Evolutionary conservation across 2,329 filamentous ascomycete species (phyloP).

Genomic region (Botrytis medusae): DNA sequence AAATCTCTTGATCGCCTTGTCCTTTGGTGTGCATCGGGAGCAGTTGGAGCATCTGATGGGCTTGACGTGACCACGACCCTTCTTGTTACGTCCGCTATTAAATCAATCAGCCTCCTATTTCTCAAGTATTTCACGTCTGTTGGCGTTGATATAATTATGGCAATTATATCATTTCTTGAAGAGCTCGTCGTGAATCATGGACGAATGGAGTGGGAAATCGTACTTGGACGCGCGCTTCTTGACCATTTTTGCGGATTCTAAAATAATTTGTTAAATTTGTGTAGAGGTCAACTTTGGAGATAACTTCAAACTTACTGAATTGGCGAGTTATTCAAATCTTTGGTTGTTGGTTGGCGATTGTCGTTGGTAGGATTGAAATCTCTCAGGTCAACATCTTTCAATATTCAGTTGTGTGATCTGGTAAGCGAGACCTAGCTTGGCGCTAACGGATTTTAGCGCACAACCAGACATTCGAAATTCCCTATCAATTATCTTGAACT

Average conservation of each 20-base stretch:
- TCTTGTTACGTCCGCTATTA: constrained; percentile 95
- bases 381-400: background rate
- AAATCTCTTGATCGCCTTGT: constrained; percentile 99
- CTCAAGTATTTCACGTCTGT: background rate
- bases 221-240: constrained; percentile 72
- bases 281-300: background rate
- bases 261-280: constrained; percentile 12
- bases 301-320: constrained; percentile 27
- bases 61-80: constrained; percentile 99
- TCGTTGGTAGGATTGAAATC: constrained; percentile 19
- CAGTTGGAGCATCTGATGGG: constrained; percentile 93
- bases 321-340: constrained; percentile 28
- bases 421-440: constrained; percentile 22
- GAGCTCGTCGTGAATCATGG: background rate
- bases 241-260: constrained; percentile 64
- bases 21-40: constrained; percentile 73
- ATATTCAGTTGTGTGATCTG: constrained; percentile 22
- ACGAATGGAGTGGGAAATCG: constrained; percentile 37
- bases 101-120: constrained; percentile 16
- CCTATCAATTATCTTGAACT: constrained; percentile 19
- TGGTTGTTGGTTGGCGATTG: constrained; percentile 24
- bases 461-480: constrained; percentile 9
- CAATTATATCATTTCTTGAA: constrained; percentile 21
- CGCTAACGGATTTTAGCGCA: constrained; percentile 20
- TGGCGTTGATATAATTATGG: background rate